These are phyloP conservation scores for Rostrohypoxylon terebratum DNA, from an alignment of 495 filamentous ascomycete species.

Conservation along the genomic window DNA sequence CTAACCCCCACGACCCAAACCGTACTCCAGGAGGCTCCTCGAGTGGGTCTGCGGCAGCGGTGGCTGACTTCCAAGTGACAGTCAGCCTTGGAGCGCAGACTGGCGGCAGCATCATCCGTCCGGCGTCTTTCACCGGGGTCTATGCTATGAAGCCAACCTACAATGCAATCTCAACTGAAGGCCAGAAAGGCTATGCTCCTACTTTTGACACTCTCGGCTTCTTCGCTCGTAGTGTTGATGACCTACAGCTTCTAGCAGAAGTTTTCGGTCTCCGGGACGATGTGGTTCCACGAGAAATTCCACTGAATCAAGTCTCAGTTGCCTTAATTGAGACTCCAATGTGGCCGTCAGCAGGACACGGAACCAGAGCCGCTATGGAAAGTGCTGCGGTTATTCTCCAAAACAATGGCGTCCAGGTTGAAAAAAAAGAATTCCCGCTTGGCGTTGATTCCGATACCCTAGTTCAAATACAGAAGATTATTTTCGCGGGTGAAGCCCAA, in stretches of 20 bases:
- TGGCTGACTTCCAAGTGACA: background rate
- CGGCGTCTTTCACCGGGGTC: background rate
- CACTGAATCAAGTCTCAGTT: background rate
- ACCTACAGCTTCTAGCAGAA: background rate
- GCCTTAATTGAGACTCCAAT: background rate
- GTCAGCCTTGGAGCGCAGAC: background rate
- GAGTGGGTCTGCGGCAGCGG: background rate
- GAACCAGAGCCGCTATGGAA: background rate
- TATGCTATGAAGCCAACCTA: background rate
- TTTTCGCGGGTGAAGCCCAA: background rate
- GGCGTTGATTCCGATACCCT: background rate
- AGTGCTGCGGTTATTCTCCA: background rate
- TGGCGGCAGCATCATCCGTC: background rate
- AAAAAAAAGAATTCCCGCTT: background rate
- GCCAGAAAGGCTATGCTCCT: background rate
- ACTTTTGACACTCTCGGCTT: background rate
- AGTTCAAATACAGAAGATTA: background rate
- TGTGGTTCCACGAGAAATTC: background rate
- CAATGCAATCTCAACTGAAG: background rate
- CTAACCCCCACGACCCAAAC: background rate
- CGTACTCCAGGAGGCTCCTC: background rate
- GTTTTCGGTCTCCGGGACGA: background rate
- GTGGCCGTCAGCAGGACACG: background rate
- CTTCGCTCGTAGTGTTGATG: background rate
- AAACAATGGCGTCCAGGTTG: background rate